These are phyloP conservation scores for Claviceps sorghi DNA, from an alignment of 2,329 filamentous ascomycete genomes.

Conservation along the genomic window DNA sequence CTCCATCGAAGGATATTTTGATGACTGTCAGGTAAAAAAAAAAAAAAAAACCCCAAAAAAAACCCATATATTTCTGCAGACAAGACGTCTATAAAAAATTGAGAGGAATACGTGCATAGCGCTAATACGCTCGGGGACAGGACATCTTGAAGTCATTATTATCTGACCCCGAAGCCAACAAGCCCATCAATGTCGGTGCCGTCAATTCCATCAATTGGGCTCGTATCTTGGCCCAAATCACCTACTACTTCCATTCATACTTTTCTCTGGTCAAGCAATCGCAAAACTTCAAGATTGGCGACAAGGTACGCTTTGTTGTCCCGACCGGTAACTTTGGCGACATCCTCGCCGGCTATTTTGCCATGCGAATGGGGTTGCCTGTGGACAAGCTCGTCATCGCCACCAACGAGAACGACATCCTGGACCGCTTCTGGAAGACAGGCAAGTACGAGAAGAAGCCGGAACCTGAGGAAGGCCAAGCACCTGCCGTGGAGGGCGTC, in stretches of 20 bases:
- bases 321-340: conserved; percentile 96
- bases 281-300: conserved; percentile 44
- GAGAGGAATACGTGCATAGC: background rate
- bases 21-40: conserved; percentile 69
- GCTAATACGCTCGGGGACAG: conserved; percentile 20
- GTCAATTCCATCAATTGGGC: conserved; percentile 98
- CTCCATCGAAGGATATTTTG: conserved; percentile 78
- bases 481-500: conserved; percentile 53
- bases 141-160: conserved; percentile 93
- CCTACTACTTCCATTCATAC: conserved; percentile 94
- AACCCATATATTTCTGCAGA: no score
- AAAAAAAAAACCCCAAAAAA: no score
- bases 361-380: conserved; percentile 76
- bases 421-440: conserved; percentile 87
- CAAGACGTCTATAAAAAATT: no score
- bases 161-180: conserved; percentile 70
- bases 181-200: conserved; percentile 68
- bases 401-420: conserved; percentile 95
- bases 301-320: conserved; percentile 71
- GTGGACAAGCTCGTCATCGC: conserved; percentile 79
- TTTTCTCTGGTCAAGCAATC: conserved; percentile 58
- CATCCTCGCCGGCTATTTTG: conserved; percentile 86
- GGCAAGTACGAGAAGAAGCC: conserved; percentile 80
- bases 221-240: conserved; percentile 87
- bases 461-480: conserved; percentile 27